Conservation (phyloP, 202 grass and related monocot species). For the Musa balbisiana region DNA sequence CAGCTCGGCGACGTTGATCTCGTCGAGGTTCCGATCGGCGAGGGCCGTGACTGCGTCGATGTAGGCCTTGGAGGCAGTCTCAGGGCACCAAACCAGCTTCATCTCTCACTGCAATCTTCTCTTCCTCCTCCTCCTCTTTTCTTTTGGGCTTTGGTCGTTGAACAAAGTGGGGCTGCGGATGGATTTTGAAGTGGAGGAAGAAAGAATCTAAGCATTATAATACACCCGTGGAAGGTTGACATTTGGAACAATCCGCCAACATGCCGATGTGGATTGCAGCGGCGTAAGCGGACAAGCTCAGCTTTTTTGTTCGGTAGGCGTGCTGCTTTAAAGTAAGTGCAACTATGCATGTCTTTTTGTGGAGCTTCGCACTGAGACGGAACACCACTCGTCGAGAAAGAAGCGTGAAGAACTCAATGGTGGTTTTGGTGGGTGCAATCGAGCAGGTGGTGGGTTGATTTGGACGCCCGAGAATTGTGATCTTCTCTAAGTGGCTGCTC, state of each 20-base stretch:
- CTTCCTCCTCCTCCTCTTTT: not conserved
- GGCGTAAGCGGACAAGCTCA: not conserved
- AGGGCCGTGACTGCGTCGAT: slow-evolving; percentile 56
- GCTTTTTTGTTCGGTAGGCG: not conserved
- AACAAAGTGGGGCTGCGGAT: not conserved
- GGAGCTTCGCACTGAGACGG: no score
- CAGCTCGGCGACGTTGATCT: slow-evolving; percentile 50
- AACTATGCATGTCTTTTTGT: no score
- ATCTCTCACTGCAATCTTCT: slow-evolving; percentile 13
- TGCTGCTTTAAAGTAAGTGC: not conserved
- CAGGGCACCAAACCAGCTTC: slow-evolving; percentile 83
- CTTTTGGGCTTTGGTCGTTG: not conserved
- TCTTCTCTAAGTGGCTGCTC: no score
- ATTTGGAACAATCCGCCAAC: not conserved
- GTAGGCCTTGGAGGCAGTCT: slow-evolving; percentile 63
- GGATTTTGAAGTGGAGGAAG: not conserved
- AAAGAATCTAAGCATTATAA: not conserved
- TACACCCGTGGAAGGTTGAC: not conserved
- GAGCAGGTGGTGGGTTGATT: no score
- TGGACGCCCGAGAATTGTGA: no score
- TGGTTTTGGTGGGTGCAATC: no score
- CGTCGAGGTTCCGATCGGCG: slow-evolving; percentile 10
- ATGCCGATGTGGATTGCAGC: not conserved
- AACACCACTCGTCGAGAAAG: no score
- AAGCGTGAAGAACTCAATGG: no score